Evolutionary conservation across 2,329 filamentous ascomycete genomes (phyloP).

Genomic region (Pseudomassariella vexata): DNA sequence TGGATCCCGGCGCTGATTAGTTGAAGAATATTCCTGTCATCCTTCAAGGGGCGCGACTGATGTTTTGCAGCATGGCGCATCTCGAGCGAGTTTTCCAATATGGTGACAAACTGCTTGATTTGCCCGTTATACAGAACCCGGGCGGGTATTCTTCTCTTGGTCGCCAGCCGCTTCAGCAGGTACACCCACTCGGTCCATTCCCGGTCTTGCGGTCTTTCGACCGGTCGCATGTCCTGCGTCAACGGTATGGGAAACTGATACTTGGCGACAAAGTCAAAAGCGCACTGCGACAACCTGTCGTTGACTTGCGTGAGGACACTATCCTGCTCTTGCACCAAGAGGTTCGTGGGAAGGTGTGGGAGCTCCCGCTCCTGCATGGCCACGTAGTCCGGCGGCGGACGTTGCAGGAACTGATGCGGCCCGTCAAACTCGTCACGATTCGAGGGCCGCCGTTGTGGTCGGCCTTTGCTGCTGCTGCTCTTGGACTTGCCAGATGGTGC

Average conservation of each 20-base stretch:
- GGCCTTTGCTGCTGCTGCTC: constrained; percentile 37
- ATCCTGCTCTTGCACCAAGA: constrained; percentile 80
- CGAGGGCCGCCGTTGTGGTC: constrained; percentile 62
- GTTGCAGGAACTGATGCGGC: constrained; percentile 74
- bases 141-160: constrained; percentile 50
- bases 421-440: constrained; percentile 89
- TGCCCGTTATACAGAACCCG: constrained; percentile 69
- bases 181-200: constrained; percentile 94
- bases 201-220: constrained; percentile 26
- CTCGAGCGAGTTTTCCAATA: constrained; percentile 73
- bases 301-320: constrained; percentile 75
- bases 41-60: constrained; percentile 76
- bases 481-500: constrained; percentile 39
- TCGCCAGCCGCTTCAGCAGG: constrained; percentile 77
- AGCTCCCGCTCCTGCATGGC: constrained; percentile 75
- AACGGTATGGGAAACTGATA: constrained; percentile 87
- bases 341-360: constrained; percentile 74
- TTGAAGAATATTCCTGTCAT: constrained; percentile 83
- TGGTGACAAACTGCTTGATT: constrained; percentile 86
- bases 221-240: constrained; percentile 46
- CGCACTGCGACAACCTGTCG: constrained; percentile 77
- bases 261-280: constrained; percentile 85
- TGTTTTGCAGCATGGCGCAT: constrained; percentile 75
- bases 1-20: constrained; percentile 82
- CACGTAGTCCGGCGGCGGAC: constrained; percentile 64